phyloP scores from a whole-genome alignment of 495 filamentous ascomycete genomes.

The Zalerion maritima region DNA sequence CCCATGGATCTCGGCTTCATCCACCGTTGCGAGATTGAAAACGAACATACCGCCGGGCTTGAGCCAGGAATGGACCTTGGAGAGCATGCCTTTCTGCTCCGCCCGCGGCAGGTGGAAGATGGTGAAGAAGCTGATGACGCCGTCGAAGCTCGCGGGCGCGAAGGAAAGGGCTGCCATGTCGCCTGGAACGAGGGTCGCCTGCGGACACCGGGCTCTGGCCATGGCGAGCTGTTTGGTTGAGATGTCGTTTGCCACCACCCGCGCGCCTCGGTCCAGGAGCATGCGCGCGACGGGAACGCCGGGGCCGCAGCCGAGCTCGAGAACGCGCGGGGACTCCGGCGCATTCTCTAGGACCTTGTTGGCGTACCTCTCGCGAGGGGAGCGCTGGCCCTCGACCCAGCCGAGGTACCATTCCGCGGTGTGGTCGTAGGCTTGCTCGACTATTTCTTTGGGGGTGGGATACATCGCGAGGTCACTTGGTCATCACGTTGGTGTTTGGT shows the following conservation, averaged over 20 bases:
- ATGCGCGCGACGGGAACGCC: constrained; percentile 22
- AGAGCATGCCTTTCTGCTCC: constrained; percentile 22
- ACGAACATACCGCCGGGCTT: constrained; percentile 24
- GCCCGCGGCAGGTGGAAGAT: constrained; percentile 30
- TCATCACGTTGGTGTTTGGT: too few species aligned
- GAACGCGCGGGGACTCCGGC: constrained; percentile 7
- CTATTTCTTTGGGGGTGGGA: constrained; percentile 8
- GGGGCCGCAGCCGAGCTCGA: constrained; percentile 30
- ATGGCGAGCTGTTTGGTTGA: constrained; percentile 20
- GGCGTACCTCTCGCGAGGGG: constrained; percentile 17
- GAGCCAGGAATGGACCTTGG: constrained; percentile 22
- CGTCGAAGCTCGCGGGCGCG: constrained; percentile 15
- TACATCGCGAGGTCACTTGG: constrained; percentile 6
- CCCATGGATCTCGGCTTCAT: constrained; percentile 8
- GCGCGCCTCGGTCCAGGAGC: constrained; percentile 7
- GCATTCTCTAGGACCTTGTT: constrained; percentile 14
- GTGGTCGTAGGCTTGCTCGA: constrained; percentile 22
- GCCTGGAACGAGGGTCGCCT: constrained; percentile 14
- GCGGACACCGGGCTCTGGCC: constrained; percentile 11
- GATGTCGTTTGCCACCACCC: constrained; percentile 27
- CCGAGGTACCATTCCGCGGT: constrained; percentile 23
- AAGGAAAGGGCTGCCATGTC: constrained; percentile 30
- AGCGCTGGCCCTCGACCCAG: constrained; percentile 19
- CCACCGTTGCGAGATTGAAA: constrained; percentile 21
- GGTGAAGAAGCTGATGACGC: constrained; percentile 28